Percentiles rank a stretch among this genome's conserved stretches.
Conservation (phyloP, 1,284 basidiomycete genomes). For the Naganishia sp. region DNA sequence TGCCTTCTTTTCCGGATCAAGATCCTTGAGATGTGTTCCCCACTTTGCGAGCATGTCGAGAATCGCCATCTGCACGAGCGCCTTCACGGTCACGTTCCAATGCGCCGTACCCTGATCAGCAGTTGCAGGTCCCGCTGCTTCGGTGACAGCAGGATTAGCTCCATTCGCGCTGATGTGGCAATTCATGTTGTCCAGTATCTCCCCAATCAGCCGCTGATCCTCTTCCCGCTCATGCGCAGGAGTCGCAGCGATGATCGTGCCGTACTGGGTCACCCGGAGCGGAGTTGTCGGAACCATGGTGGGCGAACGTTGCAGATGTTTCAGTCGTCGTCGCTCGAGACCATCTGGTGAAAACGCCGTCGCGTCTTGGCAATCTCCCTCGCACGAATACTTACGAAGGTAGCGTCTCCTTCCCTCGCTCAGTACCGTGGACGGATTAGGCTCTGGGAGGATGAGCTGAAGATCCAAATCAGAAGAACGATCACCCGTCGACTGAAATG, state of each 20-base stretch:
- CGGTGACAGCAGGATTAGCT: background rate
- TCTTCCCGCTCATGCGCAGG: conserved; percentile 25
- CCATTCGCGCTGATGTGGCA: conserved; percentile 10
- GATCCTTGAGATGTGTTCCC: background rate
- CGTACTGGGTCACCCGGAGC: conserved; percentile 22
- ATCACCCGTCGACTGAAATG: no score
- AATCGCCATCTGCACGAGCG: conserved; percentile 27
- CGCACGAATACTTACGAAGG: no score
- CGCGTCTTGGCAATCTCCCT: no score
- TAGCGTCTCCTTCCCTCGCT: no score
- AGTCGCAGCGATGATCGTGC: conserved; percentile 25
- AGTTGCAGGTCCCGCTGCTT: background rate
- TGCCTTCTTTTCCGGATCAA: conserved; percentile 13
- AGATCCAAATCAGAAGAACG: no score
- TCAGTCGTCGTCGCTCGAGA: background rate
- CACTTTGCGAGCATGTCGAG: conserved; percentile 26
- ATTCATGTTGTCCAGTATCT: conserved; percentile 28
- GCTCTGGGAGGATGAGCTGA: no score
- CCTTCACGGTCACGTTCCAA: conserved; percentile 20
- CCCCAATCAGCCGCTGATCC: conserved; percentile 28
- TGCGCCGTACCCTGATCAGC: conserved; percentile 15
- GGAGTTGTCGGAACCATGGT: conserved; percentile 29
- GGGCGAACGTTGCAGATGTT: background rate
- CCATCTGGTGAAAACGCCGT: no score
- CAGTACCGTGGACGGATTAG: no score